Base-by-base conservation (phyloP, 208 protist species). In the Acanthamoeba triangularis region DNA sequence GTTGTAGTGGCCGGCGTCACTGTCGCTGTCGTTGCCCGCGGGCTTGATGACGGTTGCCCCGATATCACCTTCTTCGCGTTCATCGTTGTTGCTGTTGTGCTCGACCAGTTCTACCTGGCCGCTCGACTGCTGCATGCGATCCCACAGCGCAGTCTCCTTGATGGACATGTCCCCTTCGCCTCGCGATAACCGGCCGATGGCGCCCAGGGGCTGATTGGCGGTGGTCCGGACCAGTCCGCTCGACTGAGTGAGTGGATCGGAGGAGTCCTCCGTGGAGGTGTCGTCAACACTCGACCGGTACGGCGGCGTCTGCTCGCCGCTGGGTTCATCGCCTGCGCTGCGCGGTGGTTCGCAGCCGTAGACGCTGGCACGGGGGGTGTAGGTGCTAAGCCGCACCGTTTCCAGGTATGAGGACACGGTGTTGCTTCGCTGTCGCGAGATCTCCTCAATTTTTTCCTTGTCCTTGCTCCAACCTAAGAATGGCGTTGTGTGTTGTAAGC, bases 371-470 rank as follows among this genome's bases (percentile, higher is more conserved):
- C 76, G 76, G 41, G 10, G 6, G 41, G 41, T 10, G 30, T 76
- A 76, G 11, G 35, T 28, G 44, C 54, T 72, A 1, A 69, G 54
- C 44, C 85, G 49, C 59, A 72, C 33, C 30, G n/a, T 44, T 33
- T 65, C 61, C 30, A 92, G 85, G 33, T 74, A 92, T 0, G 20
- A 10, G 18, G 85, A 74, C 85, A 49, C 41, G 37, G 85, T 92
- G 13, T 65, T 69, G 85, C 85, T 92, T 28, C 85, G 47, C 85
- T 92, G 85, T 0, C 85, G 52, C 6, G 25, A 44, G 16, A 92
- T 92, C 61, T 92, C 85, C 33, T 92, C 85, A 25, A 92, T 92
- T 37, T 65, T 92, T 5, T 92, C 85, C 44, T 92, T 92, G 61
- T 92, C 85, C 44, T 72, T 92, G 85, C 59, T 74, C 54, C 47